Conservation (phyloP, 2,329 filamentous ascomycete genomes). For the Zymoseptoria ardabiliae region DNA sequence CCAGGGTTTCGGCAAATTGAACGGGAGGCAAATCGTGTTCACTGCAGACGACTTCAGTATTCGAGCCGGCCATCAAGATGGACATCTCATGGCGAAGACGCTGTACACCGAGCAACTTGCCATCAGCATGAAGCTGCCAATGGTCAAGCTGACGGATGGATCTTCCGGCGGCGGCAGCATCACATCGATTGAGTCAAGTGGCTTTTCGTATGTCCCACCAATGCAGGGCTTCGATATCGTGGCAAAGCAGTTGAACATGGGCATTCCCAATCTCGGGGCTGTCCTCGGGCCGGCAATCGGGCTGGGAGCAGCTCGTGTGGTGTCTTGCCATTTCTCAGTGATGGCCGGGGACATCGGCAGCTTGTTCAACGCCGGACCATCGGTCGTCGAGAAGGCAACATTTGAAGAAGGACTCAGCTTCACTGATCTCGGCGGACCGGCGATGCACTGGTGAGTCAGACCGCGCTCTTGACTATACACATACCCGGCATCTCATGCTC, state of each 20-base stretch:
- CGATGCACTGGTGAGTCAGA: conserved; percentile 42
- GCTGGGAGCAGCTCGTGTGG: conserved; percentile 54
- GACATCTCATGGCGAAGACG: conserved; percentile 48
- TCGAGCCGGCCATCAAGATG: conserved; percentile 57
- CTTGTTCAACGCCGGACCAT: conserved; percentile 58
- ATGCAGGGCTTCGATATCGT: conserved; percentile 50
- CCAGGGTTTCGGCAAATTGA: conserved; percentile 45
- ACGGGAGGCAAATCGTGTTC: conserved; percentile 49
- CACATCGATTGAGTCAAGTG: conserved; percentile 49
- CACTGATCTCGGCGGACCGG: conserved; percentile 53
- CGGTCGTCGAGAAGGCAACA: conserved; percentile 54
- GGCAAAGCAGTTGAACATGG: conserved; percentile 50
- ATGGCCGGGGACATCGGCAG: conserved; percentile 58
- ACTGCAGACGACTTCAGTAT: conserved; percentile 60
- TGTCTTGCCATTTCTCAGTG: conserved; percentile 57
- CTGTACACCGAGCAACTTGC: conserved; percentile 57
- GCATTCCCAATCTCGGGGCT: conserved; percentile 58
- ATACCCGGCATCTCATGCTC: neutral
- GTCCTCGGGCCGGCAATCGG: conserved; percentile 58
- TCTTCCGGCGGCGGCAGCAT: conserved; percentile 57
- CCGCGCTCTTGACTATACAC: neutral
- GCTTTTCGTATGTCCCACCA: conserved; percentile 55
- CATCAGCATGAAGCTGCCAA: conserved; percentile 49
- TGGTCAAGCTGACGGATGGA: conserved; percentile 58
- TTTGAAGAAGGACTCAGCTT: conserved; percentile 57